These are phyloP conservation scores for Kregervanrija pseudodelftensis DNA, from an alignment of 805 yeast species.

Conservation along the genomic window DNA sequence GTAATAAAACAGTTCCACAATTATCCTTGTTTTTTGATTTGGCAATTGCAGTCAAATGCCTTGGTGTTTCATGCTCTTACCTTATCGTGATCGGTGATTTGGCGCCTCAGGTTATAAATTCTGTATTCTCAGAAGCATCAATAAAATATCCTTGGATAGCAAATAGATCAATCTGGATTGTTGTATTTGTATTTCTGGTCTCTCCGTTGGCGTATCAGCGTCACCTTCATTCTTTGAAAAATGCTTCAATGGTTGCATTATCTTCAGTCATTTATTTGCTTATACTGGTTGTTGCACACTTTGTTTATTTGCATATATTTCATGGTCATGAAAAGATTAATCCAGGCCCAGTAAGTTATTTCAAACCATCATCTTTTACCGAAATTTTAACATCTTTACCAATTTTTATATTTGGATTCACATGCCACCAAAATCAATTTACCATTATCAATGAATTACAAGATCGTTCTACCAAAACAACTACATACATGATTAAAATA, in stretches of 20 bases:
- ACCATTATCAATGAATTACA: constrained; percentile 76
- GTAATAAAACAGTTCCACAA: constrained; percentile 55
- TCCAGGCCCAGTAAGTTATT: constrained; percentile 43
- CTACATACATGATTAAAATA: constrained; percentile 39
- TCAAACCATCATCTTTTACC: constrained; percentile 39
- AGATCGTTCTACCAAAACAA: constrained; percentile 41
- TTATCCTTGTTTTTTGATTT: constrained; percentile 55
- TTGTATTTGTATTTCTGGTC: constrained; percentile 44
- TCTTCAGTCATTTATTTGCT: constrained; percentile 74
- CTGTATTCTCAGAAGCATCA: constrained; percentile 16
- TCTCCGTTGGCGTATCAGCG: constrained; percentile 66
- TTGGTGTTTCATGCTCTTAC: constrained; percentile 64
- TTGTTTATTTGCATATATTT: constrained; percentile 36
- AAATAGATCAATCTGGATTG: constrained; percentile 54
- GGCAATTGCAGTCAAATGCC: constrained; percentile 65
- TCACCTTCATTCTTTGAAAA: constrained; percentile 73
- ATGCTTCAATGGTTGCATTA: constrained; percentile 78
- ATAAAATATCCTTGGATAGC: constrained; percentile 20
- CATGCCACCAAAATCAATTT: constrained; percentile 95
- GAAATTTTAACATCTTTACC: constrained; percentile 70
- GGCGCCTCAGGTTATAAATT: constrained; percentile 50
- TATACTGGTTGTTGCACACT: constrained; percentile 68
- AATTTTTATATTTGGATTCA: constrained; percentile 89
- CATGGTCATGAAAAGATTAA: constrained; percentile 47
- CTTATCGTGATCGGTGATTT: constrained; percentile 65